Base-by-base conservation (phyloP, 176 grass and related monocot species). In the Triticum urartu region DNA sequence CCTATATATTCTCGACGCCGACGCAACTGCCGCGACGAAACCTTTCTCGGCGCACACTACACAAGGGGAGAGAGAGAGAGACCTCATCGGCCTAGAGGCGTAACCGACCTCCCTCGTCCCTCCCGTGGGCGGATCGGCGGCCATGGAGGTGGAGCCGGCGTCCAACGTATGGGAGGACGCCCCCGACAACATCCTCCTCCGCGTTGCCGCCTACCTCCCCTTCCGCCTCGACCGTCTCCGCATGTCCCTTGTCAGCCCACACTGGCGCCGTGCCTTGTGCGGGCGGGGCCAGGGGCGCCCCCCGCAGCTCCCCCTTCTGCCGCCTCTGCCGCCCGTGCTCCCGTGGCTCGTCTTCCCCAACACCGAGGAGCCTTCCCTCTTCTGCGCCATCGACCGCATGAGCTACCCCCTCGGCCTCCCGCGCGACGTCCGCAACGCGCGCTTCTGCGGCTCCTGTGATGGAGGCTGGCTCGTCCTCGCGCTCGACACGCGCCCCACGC, bases 261-360 rank as follows among this genome's bases (percentile, higher is more conserved):
- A 2, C 10, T 88, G 81, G 85, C 13, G 2, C 20, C 12, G 14
- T 9, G 76, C 85, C 71, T 22, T 86, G 78, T 40, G 26, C 20
- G 75, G 26, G 43, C 2, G 17, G 67, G 43, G 35, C 18, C 9
- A 12, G 25, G 43, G 25, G 22, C 68, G 76, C 12, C 45, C 81
- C 33, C 68, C 45, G 45, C 81, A 54, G 8, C 78, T 63, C 26
- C 63, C 77, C 17, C 48, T 54, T 32, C 26, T 34, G 9, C 77
- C 50, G 50, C 50, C 50, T 54, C 50, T 54, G 50, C 15, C 68
- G 60, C 34, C 68, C 9, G 69, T 81, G 34, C 86, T 91, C 65
- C 86, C 86, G 61, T 91, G 77, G 45, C 81, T 88, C 61, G 75
- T 88, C 81, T 75, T 88, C 81, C 89, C 89, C 45, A 69, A 11